phyloP scores from a whole-genome alignment of 202 grass and related monocot genomes.

The Hordeum pubiflorum region DNA sequence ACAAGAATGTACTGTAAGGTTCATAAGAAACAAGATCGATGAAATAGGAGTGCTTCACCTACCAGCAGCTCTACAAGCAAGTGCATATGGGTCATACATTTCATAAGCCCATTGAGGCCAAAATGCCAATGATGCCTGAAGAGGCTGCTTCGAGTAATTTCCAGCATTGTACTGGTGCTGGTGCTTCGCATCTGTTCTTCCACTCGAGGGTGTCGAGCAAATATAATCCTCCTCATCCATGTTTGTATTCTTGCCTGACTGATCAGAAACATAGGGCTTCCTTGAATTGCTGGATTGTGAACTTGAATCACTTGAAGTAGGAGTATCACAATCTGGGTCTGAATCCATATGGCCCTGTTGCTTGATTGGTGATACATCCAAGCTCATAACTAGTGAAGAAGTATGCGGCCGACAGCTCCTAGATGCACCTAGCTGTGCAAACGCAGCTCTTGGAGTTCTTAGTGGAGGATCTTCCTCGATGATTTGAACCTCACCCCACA shows the following conservation, averaged over 20 bases:
- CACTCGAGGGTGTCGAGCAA: slow-evolving; percentile 20
- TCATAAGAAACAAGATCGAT: slow-evolving; percentile 24
- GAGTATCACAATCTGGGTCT: slow-evolving; percentile 33
- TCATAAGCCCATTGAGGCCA: slow-evolving; percentile 90
- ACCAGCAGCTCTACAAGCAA: slow-evolving; percentile 79
- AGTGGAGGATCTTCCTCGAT: slow-evolving; percentile 80
- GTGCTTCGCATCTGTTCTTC: slow-evolving; percentile 34
- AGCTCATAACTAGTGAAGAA: slow-evolving; percentile 33
- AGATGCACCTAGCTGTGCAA: slow-evolving; percentile 59
- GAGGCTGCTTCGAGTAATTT: slow-evolving; percentile 32
- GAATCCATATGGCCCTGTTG: slow-evolving; percentile 32
- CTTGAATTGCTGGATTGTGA: slow-evolving; percentile 49
- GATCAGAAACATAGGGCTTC: slow-evolving; percentile 35
- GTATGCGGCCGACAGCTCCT: slow-evolving; percentile 18
- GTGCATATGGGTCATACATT: slow-evolving; percentile 85
- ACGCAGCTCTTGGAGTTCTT: slow-evolving; percentile 77
- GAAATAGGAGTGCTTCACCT: slow-evolving; percentile 25
- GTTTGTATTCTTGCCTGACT: slow-evolving; percentile 15
- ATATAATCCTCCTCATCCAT: slow-evolving; percentile 19
- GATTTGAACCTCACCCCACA: slow-evolving; percentile 85
- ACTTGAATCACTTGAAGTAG: slow-evolving; percentile 34
- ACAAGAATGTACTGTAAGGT: neutral
- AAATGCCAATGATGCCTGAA: slow-evolving; percentile 60
- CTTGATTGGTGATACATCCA: slow-evolving; percentile 34
- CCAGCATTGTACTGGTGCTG: slow-evolving; percentile 11